Evolutionary conservation across 805 yeast species (phyloP).

Genomic region (Wickerhamiella vanderwaltii): DNA sequence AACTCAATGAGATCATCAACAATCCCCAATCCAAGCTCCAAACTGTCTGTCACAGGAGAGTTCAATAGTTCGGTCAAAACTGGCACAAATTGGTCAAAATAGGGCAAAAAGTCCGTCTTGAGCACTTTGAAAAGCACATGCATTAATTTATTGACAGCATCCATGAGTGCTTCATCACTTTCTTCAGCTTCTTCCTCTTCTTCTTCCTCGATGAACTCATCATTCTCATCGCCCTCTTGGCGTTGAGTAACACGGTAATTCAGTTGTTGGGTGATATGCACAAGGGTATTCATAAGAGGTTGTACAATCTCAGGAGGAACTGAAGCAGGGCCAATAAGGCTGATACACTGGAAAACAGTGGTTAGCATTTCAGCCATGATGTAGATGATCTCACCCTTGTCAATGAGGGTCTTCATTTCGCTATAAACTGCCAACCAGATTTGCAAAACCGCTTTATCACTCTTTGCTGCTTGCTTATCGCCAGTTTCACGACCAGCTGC

Average conservation of each 20-base stretch:
- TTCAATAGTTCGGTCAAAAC: conserved; percentile 47
- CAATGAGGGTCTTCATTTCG: conserved; percentile 38
- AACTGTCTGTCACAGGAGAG: conserved; percentile 56
- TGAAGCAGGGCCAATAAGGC: conserved; percentile 49
- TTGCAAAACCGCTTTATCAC: conserved; percentile 41
- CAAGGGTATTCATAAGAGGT: conserved; percentile 46
- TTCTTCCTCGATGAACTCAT: conserved; percentile 81
- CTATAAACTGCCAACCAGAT: conserved; percentile 62
- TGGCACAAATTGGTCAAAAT: conserved; percentile 48
- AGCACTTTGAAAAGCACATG: conserved; percentile 56
- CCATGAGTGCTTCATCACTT: conserved; percentile 81
- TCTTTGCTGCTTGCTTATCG: conserved; percentile 26
- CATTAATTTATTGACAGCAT: conserved; percentile 69
- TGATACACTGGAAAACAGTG: conserved; percentile 54
- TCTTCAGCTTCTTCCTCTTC: conserved; percentile 63
- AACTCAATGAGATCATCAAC: conserved; percentile 71
- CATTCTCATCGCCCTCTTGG: conserved; percentile 29
- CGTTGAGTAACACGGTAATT: conserved; percentile 52
- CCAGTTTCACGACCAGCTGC: conserved; percentile 44
- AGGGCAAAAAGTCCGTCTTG: conserved; percentile 47
- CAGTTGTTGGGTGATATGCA: conserved; percentile 50
- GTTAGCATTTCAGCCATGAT: conserved; percentile 66
- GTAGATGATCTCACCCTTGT: conserved; percentile 65
- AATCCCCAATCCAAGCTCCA: conserved; percentile 67
- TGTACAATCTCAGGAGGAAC: conserved; percentile 40